phyloP scores from a whole-genome alignment of 768 basidiomycete genomes.

The Mycena epipterygia region DNA sequence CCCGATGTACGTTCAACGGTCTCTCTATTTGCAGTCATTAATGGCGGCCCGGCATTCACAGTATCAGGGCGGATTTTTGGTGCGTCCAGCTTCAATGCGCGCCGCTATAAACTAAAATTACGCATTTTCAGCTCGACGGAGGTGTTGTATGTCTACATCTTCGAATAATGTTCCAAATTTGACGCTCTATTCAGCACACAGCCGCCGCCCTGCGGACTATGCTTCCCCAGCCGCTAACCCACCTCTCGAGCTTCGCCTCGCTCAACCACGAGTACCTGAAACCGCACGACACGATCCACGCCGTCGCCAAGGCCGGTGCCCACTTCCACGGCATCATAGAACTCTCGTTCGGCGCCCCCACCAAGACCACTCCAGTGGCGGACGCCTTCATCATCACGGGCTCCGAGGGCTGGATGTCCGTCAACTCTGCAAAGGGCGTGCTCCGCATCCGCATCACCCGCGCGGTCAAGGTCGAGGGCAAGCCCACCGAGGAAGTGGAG shows the following conservation, averaged over 20 bases:
- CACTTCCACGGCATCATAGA: slow-evolving; percentile 71
- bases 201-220: slow-evolving; percentile 73
- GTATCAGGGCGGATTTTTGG: slow-evolving; percentile 89
- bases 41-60: slow-evolving; percentile 41
- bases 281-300: slow-evolving; percentile 85
- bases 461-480: slow-evolving; percentile 49
- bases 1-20: slow-evolving; percentile 71
- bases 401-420: slow-evolving; percentile 70
- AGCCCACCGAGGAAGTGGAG: slow-evolving; percentile 60
- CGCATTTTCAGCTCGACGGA: slow-evolving; percentile 71
- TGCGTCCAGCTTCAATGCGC: slow-evolving; percentile 53
- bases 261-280: slow-evolving; percentile 79
- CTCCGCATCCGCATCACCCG: slow-evolving; percentile 58
- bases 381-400: slow-evolving; percentile 71
- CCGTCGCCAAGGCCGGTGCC: slow-evolving; percentile 64
- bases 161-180: neutral
- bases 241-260: slow-evolving; percentile 75
- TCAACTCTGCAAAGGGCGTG: slow-evolving; percentile 50
- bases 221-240: slow-evolving; percentile 65
- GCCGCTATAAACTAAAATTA: too few species aligned
- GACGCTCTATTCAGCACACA: slow-evolving; percentile 64
- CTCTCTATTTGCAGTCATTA: neutral
- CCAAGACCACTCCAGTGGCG: slow-evolving; percentile 50
- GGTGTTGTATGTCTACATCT: slow-evolving; percentile 70
- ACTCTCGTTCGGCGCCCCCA: slow-evolving; percentile 74